phyloP scores from a whole-genome alignment of 768 basidiomycete species.

The Lentinula edodes region DNA sequence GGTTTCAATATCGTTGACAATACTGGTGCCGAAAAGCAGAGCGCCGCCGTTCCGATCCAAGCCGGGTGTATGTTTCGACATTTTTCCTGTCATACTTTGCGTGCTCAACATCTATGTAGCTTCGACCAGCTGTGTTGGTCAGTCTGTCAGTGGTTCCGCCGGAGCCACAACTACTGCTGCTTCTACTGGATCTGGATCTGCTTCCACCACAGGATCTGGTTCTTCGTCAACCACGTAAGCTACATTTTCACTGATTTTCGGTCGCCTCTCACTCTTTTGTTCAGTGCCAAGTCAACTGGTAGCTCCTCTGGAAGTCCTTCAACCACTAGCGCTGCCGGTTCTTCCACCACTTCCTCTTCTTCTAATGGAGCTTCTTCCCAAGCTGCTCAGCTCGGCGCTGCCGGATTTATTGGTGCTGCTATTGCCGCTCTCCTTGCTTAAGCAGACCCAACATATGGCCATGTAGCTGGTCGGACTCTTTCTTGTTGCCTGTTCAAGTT shows the following conservation, averaged over 20 bases:
- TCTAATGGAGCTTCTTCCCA: conserved; percentile 24
- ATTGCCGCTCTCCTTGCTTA: conserved; percentile 37
- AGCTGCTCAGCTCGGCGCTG: conserved; percentile 31
- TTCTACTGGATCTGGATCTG: conserved; percentile 14
- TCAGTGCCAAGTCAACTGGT: background rate
- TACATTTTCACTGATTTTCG: background rate
- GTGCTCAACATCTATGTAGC: conserved; percentile 16
- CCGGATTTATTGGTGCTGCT: conserved; percentile 37
- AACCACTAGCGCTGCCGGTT: conserved; percentile 3
- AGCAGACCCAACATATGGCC: conserved; percentile 11
- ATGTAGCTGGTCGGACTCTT: background rate
- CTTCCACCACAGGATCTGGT: conserved; percentile 11
- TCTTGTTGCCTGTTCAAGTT: conserved; percentile 5
- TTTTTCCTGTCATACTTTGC: background rate
- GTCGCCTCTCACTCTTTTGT: background rate
- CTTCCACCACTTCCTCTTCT: conserved; percentile 11
- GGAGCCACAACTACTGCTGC: conserved; percentile 9
- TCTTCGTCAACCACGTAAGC: conserved; percentile 3
- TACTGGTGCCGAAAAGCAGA: conserved; percentile 43
- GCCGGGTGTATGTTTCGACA: conserved; percentile 37
- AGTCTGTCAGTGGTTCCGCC: conserved; percentile 12
- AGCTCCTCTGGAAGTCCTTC: background rate
- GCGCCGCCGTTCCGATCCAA: conserved; percentile 46
- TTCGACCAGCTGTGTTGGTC: conserved; percentile 31
- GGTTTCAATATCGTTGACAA: conserved; percentile 58